Evolutionary conservation across 768 basidiomycete species (phyloP), one percentile per base, ranked within the genome.

Genomic region (Boletus tylopilopsis): DNA sequence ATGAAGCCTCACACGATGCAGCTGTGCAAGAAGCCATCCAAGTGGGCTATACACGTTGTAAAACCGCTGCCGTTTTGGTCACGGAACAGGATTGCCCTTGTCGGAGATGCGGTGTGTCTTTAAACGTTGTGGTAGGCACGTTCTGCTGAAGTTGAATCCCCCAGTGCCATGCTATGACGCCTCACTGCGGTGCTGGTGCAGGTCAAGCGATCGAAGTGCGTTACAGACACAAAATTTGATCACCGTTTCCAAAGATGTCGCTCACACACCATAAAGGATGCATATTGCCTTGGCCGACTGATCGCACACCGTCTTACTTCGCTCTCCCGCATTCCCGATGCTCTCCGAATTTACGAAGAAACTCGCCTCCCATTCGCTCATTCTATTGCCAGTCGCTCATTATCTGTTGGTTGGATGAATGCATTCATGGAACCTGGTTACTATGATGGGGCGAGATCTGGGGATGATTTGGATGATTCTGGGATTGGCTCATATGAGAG

Each of bases 181-280:
- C 76, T 0, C 69, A 76, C 53, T 68, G 74, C 57, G 77, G 73
- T 1, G 70, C 75, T 0, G 77, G 78, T 4, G 79, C 76, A 4
- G 74, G 76, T 4, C 76, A 76, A 45, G 76, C 77, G 1, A 71
- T 78, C n/a, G 79, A 79, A 61, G 76, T 75, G 37, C 11, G 60
- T 40, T n/a, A n/a, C n/a, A n/a, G n/a, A n/a, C n/a, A n/a, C n/a
- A n/a, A n/a, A 8, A 18, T 15, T n/a, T 29, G 4, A 13, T 12
- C 24, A 30, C 57, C 44, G 13, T 5, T 4, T 2, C 5, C 15
- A 8, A 3, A 6, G 5, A n/a, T 6, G 11, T 25, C 39, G 4
- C 23, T 2, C 6, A 48, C n/a, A 24, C 32, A 49, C 29, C 18
- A 1, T 15, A 1, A 19, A 62, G 61, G 72, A 72, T 41, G 66